Conservation (phyloP, 257 asterid species). For the Solanum chiquidenum region DNA sequence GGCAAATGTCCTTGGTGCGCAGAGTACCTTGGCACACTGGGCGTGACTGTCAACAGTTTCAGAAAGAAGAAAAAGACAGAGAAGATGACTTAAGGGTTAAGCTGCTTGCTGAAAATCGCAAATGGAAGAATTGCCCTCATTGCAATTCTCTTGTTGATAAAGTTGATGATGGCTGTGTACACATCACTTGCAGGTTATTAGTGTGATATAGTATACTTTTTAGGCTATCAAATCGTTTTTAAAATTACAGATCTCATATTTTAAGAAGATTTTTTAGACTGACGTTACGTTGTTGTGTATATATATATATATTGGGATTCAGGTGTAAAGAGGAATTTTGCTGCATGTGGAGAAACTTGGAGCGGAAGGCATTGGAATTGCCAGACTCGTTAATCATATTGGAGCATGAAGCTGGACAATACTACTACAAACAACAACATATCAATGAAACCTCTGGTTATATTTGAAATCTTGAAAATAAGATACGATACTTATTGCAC, state of each 20-base stretch:
- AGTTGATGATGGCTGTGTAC: slow-evolving; percentile 8
- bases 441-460: neutral
- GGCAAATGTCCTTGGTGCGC: slow-evolving; percentile 15
- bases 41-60: slow-evolving; percentile 8
- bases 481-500: no score
- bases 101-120: neutral
- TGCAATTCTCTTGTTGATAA: slow-evolving; percentile 15
- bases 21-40: slow-evolving; percentile 15
- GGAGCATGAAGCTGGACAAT: neutral
- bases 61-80: slow-evolving; percentile 4
- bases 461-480: no score
- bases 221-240: neutral
- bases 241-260: neutral
- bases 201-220: neutral
- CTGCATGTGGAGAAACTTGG: slow-evolving; percentile 32
- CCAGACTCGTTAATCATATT: neutral
- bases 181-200: slow-evolving; percentile 20
- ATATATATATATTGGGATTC: neutral
- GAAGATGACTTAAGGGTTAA: slow-evolving; percentile 11
- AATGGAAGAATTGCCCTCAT: slow-evolving; percentile 17
- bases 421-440: neutral
- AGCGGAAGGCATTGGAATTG: slow-evolving; percentile 19
- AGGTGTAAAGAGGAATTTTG: slow-evolving; percentile 42
- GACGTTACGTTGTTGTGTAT: neutral
- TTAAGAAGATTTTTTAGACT: neutral